Percentiles rank a stretch among this genome's conserved stretches.
Conservation (phyloP, 2,329 filamentous ascomycete species). For the Dactylonectria estremocensis region DNA sequence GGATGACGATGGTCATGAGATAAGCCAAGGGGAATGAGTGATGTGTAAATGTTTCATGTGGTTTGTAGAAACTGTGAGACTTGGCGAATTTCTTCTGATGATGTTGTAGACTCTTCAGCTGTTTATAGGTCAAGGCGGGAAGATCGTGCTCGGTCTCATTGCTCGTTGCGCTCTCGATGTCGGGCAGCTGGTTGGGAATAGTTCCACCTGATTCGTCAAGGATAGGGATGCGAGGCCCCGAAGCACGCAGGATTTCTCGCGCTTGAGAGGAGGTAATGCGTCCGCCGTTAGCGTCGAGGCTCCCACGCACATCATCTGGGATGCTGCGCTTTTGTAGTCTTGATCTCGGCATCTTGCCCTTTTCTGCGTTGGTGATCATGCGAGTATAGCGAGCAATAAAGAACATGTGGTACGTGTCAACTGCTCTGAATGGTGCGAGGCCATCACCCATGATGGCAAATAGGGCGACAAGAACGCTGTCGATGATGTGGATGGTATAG, state of each 20-base stretch:
- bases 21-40: slow-evolving; percentile 82
- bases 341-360: slow-evolving; percentile 58
- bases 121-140: slow-evolving; percentile 74
- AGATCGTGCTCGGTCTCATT: slow-evolving; percentile 62
- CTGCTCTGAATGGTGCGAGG: slow-evolving; percentile 79
- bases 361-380: slow-evolving; percentile 61
- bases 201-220: slow-evolving; percentile 54
- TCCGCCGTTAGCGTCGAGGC: slow-evolving; percentile 30
- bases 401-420: slow-evolving; percentile 91
- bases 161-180: slow-evolving; percentile 58
- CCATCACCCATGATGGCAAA: slow-evolving; percentile 81
- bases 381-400: slow-evolving; percentile 80
- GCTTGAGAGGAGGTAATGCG: slow-evolving; percentile 42
- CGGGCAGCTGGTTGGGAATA: slow-evolving; percentile 51
- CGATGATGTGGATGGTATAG: slow-evolving; percentile 79
- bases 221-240: slow-evolving; percentile 29
- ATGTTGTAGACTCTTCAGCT: slow-evolving; percentile 80
- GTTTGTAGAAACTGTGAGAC: slow-evolving; percentile 91
- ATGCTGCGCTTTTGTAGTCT: slow-evolving; percentile 42
- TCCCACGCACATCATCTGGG: slow-evolving; percentile 33
- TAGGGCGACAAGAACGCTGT: slow-evolving; percentile 79
- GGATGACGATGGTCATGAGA: slow-evolving; percentile 82
- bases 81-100: slow-evolving; percentile 86
- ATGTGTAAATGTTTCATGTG: slow-evolving; percentile 88
- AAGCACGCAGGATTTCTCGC: slow-evolving; percentile 34